These are phyloP conservation scores for Nicotiana tabacum DNA, from an alignment of 257 asterid genomes.

Conservation along the genomic window DNA sequence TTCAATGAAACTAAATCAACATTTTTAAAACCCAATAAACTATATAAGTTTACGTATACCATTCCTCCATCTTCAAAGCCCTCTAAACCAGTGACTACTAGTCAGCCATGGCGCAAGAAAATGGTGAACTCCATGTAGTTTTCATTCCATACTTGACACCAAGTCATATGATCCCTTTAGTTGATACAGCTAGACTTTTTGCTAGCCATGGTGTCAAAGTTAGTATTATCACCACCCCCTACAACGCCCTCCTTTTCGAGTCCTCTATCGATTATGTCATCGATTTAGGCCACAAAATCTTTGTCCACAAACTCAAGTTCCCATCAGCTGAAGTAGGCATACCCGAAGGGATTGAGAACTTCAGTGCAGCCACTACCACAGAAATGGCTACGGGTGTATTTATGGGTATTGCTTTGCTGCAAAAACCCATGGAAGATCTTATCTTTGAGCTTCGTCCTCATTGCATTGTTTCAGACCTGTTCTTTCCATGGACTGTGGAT, in stretches of 20 bases:
- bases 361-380: neutral
- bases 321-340: constrained; percentile 25
- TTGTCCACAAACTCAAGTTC: constrained; percentile 14
- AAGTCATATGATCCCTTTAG: constrained; percentile 29
- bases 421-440: constrained; percentile 10
- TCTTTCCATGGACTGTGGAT: constrained; percentile 30
- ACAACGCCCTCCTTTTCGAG: constrained; percentile 17
- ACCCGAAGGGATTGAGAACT: constrained; percentile 26
- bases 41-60: neutral
- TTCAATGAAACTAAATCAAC: neutral
- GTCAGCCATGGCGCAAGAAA: neutral
- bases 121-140: constrained; percentile 18
- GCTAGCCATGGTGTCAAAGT: constrained; percentile 29
- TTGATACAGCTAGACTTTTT: constrained; percentile 23
- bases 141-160: constrained; percentile 24
- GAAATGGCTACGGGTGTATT: constrained; percentile 10
- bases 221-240: constrained; percentile 21
- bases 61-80: neutral
- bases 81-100: neutral
- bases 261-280: constrained; percentile 3
- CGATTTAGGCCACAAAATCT: constrained; percentile 16
- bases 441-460: constrained; percentile 10
- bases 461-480: constrained; percentile 26
- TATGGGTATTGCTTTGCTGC: constrained; percentile 14
- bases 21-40: neutral